phyloP scores from a whole-genome alignment of 306 rosid genomes.

The Ochetophila trinervis region DNA sequence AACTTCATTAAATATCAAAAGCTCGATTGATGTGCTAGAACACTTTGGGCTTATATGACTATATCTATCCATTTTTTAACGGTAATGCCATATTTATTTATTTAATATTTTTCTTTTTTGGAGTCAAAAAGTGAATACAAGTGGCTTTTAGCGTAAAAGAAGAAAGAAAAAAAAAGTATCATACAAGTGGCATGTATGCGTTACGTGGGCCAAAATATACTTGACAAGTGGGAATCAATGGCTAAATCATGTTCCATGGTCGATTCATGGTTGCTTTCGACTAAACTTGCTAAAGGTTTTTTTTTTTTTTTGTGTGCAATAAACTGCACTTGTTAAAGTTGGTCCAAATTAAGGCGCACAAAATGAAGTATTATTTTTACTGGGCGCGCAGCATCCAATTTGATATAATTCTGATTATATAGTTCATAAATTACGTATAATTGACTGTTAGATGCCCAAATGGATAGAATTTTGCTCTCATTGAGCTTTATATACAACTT shows the following conservation, averaged over 20 bases:
- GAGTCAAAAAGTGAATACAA: slow-evolving; percentile 15
- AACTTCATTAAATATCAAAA: slow-evolving; percentile 5
- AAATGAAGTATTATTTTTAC: too few relatives aligned
- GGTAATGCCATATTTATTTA: slow-evolving; percentile 28
- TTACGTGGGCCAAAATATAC: slow-evolving; percentile 14
- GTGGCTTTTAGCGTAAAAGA: background rate
- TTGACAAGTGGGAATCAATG: slow-evolving; percentile 23
- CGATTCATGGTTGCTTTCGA: background rate
- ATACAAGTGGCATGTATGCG: slow-evolving; percentile 23
- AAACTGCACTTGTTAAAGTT: too few relatives aligned
- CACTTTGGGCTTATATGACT: slow-evolving; percentile 25
- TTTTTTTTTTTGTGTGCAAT: too few relatives aligned
- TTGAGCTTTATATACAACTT: too few relatives aligned
- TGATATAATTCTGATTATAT: too few relatives aligned
- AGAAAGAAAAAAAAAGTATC: background rate
- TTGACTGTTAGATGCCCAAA: too few relatives aligned
- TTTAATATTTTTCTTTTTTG: too few relatives aligned
- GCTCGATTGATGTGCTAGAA: background rate
- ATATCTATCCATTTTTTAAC: slow-evolving; percentile 36
- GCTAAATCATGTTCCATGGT: slow-evolving; percentile 20
- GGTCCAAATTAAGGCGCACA: too few relatives aligned
- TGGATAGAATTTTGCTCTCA: too few relatives aligned
- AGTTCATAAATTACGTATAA: too few relatives aligned
- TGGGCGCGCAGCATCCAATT: too few relatives aligned
- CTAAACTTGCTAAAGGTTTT: background rate